Percentiles rank a stretch among this genome's conserved stretches.
These are phyloP conservation scores for Podaxis sp. DNA, from an alignment of 768 basidiomycete genomes.

Conservation along the genomic window DNA sequence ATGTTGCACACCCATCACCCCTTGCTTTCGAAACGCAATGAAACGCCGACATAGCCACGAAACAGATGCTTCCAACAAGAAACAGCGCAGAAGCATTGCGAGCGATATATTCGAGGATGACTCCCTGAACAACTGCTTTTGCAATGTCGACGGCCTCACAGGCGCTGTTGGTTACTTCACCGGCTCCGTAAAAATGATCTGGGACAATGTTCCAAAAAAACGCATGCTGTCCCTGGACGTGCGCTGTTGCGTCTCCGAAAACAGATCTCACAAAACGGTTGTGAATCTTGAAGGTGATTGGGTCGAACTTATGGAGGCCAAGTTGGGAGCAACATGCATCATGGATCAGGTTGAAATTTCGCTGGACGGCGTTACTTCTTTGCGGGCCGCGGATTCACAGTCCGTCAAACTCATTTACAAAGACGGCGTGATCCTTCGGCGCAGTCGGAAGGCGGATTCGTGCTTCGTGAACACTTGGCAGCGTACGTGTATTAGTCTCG, in stretches of 20 bases:
- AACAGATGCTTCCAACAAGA: not conserved
- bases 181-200: slow-evolving; percentile 7
- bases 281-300: slow-evolving; percentile 10
- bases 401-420: slow-evolving; percentile 18
- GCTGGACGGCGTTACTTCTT: slow-evolving; percentile 7
- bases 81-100: slow-evolving; percentile 1
- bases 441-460: slow-evolving; percentile 1
- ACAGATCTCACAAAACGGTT: not conserved
- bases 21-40: too few relatives aligned
- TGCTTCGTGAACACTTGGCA: slow-evolving; percentile 29
- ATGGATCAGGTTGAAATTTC: slow-evolving; percentile 10
- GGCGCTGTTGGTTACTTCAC: slow-evolving; percentile 9
- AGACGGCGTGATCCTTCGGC: slow-evolving; percentile 19
- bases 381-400: not conserved
- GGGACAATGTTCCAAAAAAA: slow-evolving; percentile 1
- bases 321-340: not conserved
- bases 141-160: slow-evolving; percentile 4
- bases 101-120: slow-evolving; percentile 12
- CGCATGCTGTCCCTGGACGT: not conserved
- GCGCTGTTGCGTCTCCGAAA: slow-evolving; percentile 1
- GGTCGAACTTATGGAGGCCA: slow-evolving; percentile 3
- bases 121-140: slow-evolving; percentile 11
- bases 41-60: too few relatives aligned
- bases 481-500: slow-evolving; percentile 20
- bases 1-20: too few relatives aligned